These are phyloP conservation scores for Cajanus cajan DNA, from an alignment of 306 rosid species.

Conservation along the genomic window DNA sequence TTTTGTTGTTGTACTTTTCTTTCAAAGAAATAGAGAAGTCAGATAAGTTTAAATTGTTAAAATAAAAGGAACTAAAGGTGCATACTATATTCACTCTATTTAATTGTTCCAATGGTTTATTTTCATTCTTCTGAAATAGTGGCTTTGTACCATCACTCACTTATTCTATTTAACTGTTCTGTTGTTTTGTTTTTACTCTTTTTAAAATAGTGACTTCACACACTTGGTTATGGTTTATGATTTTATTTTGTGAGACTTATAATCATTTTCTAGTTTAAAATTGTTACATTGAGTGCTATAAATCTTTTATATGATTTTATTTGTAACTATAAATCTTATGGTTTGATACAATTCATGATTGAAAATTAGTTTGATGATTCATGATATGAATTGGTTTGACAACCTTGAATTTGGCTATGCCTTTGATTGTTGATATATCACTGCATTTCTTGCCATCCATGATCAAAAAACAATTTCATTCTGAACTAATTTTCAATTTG, in stretches of 20 bases:
- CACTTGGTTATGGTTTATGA: not conserved
- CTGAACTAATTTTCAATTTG: constrained; percentile 32
- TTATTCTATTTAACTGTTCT: not conserved
- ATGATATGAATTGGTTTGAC: not conserved
- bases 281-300: not conserved
- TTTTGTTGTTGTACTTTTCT: not conserved
- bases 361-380: not conserved
- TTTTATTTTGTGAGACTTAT: not conserved
- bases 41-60: not conserved
- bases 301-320: not conserved
- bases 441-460: not conserved
- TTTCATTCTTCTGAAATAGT: not conserved
- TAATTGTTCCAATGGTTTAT: not conserved
- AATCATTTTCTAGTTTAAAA: not conserved
- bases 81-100: not conserved
- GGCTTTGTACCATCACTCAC: not conserved
- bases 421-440: not conserved
- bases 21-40: not conserved
- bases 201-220: not conserved
- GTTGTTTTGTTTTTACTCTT: not conserved
- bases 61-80: not conserved
- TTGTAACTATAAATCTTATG: not conserved
- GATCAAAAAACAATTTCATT: constrained; percentile 4
- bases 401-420: not conserved
- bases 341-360: not conserved